phyloP scores from a whole-genome alignment of 2,329 filamentous ascomycete species.

The Neobulgaria alba region DNA sequence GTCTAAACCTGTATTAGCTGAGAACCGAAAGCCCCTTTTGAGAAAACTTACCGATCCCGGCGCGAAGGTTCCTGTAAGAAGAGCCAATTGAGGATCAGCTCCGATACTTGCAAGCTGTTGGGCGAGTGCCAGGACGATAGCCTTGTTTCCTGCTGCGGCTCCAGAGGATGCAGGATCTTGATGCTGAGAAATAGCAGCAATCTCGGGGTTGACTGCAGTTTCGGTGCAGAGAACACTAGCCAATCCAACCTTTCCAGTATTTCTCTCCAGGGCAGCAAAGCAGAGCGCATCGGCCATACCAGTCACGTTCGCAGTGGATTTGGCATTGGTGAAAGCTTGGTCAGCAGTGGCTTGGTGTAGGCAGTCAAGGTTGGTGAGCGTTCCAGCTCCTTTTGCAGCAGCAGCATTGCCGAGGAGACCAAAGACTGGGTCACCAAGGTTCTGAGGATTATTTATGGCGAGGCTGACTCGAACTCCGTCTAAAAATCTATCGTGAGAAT shows the following conservation, averaged over 20 bases:
- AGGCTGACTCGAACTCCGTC: constrained; percentile 36
- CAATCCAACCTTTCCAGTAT: constrained; percentile 48
- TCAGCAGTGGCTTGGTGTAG: constrained; percentile 51
- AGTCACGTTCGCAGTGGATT: constrained; percentile 42
- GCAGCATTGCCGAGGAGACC: constrained; percentile 44
- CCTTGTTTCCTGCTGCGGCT: constrained; percentile 50
- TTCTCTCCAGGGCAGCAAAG: constrained; percentile 49
- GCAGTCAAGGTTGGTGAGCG: constrained; percentile 45
- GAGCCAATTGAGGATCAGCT: constrained; percentile 52
- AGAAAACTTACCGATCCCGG: constrained; percentile 43
- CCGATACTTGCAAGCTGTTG: constrained; percentile 51
- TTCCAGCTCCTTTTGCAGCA: constrained; percentile 38
- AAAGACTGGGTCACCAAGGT: constrained; percentile 41
- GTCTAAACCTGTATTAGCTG: constrained; percentile 8
- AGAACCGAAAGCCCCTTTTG: not conserved
- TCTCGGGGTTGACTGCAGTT: constrained; percentile 56
- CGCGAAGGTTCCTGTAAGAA: constrained; percentile 52
- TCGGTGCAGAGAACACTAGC: constrained; percentile 48
- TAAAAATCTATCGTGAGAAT: constrained; percentile 44
- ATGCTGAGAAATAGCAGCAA: constrained; percentile 54
- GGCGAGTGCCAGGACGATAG: constrained; percentile 50
- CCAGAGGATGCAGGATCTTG: constrained; percentile 56
- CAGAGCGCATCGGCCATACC: constrained; percentile 45
- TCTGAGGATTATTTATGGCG: constrained; percentile 39
- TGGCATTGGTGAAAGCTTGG: constrained; percentile 53